Percentiles rank a stretch among this genome's conserved stretches.
phyloP scores from a whole-genome alignment of 176 grass and related monocot genomes.

The Hordeum vulgare region MorexV3_pseudomolecules_assembly NC_058518.1:453272253-453272752 shows the following conservation, averaged over 20 bases:
- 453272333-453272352: no score
- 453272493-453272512: constrained; percentile 20
- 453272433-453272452: background rate
- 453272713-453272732: constrained; percentile 8
- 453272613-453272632: background rate
- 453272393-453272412: no score
- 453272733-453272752: background rate
- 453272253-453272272: no score
- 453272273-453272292: no score
- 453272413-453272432: no score
- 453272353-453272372: no score
- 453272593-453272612: background rate
- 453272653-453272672: constrained; percentile 26
- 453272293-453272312: no score
- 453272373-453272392: no score
- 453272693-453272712: background rate
- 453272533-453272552: background rate
- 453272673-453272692: background rate
- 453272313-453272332: no score
- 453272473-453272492: constrained; percentile 48
- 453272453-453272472: constrained; percentile 11
- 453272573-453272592: constrained; percentile 35
- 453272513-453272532: constrained; percentile 45
- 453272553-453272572: constrained; percentile 22
- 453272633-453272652: background rate